Percentiles rank a stretch among this genome's conserved stretches.
phyloP scores from a whole-genome alignment of 208 protist species.

The Tetramitus jugosus region DNA sequence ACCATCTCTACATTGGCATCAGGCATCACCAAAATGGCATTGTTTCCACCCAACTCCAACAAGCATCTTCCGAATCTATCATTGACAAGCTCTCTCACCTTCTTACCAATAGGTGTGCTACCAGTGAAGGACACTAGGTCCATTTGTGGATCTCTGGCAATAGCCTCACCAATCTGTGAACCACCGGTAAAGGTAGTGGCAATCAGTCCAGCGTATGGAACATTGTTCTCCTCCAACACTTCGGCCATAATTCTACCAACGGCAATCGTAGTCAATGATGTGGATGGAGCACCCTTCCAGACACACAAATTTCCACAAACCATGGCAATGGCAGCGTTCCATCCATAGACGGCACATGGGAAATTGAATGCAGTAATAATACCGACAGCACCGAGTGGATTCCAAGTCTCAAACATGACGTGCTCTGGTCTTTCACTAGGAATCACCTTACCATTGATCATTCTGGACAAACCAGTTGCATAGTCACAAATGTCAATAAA shows the following conservation, averaged over 20 bases:
- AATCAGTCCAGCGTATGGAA: conserved; percentile 44
- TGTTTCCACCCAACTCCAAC: conserved; percentile 64
- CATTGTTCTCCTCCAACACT: conserved; percentile 47
- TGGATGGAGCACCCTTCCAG: conserved; percentile 57
- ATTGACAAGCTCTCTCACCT: conserved; percentile 34
- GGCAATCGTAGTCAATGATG: conserved; percentile 47
- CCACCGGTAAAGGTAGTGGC: conserved; percentile 37
- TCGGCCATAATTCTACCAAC: conserved; percentile 45
- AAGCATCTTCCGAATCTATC: conserved; percentile 48
- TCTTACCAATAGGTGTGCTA: conserved; percentile 37
- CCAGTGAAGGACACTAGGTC: conserved; percentile 61
- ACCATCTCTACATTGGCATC: conserved; percentile 55
- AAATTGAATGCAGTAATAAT: conserved; percentile 70
- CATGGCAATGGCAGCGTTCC: conserved; percentile 53
- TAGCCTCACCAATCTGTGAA: conserved; percentile 47
- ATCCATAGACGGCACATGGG: conserved; percentile 57
- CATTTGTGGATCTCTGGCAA: conserved; percentile 46
- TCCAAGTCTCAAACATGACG: conserved; percentile 56
- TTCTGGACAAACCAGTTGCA: conserved; percentile 50
- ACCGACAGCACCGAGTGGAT: conserved; percentile 57
- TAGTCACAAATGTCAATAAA: conserved; percentile 67
- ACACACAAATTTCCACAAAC: conserved; percentile 52
- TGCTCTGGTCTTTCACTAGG: conserved; percentile 49
- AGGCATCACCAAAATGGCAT: conserved; percentile 54
- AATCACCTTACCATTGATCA: conserved; percentile 43